These are phyloP conservation scores for Torulaspora franciscae DNA, from an alignment of 805 yeast species.

Conservation along the genomic window DNA sequence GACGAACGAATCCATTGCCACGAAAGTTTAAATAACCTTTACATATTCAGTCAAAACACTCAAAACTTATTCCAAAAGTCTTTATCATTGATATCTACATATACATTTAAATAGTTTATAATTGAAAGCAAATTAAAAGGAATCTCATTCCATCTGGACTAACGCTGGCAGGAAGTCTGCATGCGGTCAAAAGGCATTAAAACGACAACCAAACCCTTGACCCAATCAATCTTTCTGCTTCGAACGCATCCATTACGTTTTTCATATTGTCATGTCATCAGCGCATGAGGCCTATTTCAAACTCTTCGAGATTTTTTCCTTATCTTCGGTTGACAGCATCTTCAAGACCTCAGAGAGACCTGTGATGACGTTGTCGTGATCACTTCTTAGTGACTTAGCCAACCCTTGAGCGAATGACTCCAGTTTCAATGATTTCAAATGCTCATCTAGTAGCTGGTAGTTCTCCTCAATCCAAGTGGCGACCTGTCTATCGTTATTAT, in stretches of 20 bases:
- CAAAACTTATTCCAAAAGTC: constrained; percentile 3
- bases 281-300: constrained; percentile 24
- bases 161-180: background rate
- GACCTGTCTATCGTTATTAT: constrained; percentile 69
- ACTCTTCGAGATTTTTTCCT: constrained; percentile 40
- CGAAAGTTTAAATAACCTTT: background rate
- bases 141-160: background rate
- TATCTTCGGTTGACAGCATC: constrained; percentile 50
- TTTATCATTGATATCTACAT: constrained; percentile 7
- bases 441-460: constrained; percentile 56
- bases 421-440: constrained; percentile 57
- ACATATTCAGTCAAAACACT: background rate
- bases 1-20: background rate
- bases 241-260: background rate
- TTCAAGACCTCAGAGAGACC: constrained; percentile 53
- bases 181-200: background rate
- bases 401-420: constrained; percentile 64
- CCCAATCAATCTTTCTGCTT: background rate
- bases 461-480: constrained; percentile 83
- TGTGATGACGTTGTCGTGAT: constrained; percentile 48
- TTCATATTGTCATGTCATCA: background rate
- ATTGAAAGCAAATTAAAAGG: constrained; percentile 1
- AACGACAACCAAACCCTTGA: constrained; percentile 14
- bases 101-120: constrained; percentile 8
- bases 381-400: constrained; percentile 53